Evolutionary conservation across 805 yeast genomes (phyloP), one percentile per base, ranked within the genome.

Genomic region (Pichia occidentalis): DNA sequence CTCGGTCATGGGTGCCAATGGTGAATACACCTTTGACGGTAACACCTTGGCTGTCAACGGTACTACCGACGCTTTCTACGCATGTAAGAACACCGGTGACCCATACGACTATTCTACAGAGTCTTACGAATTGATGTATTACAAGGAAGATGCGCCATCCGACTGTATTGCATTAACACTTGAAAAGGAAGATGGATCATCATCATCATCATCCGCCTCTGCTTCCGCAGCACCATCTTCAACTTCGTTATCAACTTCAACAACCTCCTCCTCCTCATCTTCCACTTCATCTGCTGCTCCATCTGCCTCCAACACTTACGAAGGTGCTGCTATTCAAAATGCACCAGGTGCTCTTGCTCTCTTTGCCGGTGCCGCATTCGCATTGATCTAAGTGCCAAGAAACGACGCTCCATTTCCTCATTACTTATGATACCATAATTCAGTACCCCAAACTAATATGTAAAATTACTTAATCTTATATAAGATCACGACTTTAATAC

Each of bases 31-130:
- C 3, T 50, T 54, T 29, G 46, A 39, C 16, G 48, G 48, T 35
- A 60, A 55, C 23, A 37, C 42, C 13, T 50, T 68, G 33, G 33
- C 42, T 12, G 54, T 56, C 38, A 50, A 59, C 29, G 65, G 65
- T 29, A 39, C 62, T 16, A 17, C 58, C 18, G 46, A 45, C 19
- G 54, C 54, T 19, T 66, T 68, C 57, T 64, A 54, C 48, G 74
- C 68, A 35, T 64, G 65, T 47, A 64, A 58, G 61, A 61, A 68
- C 57, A 57, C 64, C 41, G 48, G 47, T 32, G 75, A 70, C 48
- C 71, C 73, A 19, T 70, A 69, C 58, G 28, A 43, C n/a, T 62
- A 57, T 53, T 64, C 70, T 25, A 25, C 45, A 14, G 10, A 30
- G 9, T 12, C 42, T 16, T 64, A 50, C 43, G 54, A 54, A 37